These are phyloP conservation scores for Albophoma yamanashiensis DNA, from an alignment of 2,329 filamentous ascomycete species.

Conservation along the genomic window DNA sequence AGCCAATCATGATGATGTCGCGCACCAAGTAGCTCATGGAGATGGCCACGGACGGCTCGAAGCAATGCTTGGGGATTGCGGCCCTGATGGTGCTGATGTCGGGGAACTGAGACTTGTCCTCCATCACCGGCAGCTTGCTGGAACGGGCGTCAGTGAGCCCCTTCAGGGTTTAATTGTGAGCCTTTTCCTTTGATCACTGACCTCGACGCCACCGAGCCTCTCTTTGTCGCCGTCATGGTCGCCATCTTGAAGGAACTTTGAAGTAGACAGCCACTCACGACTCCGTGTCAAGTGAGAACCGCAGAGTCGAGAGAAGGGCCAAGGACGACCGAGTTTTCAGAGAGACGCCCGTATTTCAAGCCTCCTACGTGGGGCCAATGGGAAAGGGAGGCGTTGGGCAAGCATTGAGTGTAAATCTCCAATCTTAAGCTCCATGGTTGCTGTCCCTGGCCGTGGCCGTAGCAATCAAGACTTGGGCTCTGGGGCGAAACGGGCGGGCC, in stretches of 20 bases:
- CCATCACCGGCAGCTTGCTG: not conserved
- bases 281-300: not conserved
- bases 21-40: not conserved
- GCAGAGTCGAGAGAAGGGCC: not conserved
- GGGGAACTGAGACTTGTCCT: conserved; percentile 18
- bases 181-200: not conserved
- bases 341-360: not conserved
- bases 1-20: not conserved
- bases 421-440: not conserved
- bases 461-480: not conserved
- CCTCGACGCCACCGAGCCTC: not conserved
- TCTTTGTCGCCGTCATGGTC: not conserved
- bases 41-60: conserved; percentile 41
- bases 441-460: not conserved
- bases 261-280: not conserved
- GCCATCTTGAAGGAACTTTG: not conserved
- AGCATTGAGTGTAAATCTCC: not conserved
- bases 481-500: not conserved
- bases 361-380: not conserved
- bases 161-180: not conserved
- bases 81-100: conserved; percentile 37
- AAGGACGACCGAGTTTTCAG: not conserved
- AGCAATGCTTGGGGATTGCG: conserved; percentile 2
- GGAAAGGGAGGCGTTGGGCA: not conserved
- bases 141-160: not conserved